phyloP scores from a whole-genome alignment of 306 rosid species.

The Trifolium subterraneum region DNA sequence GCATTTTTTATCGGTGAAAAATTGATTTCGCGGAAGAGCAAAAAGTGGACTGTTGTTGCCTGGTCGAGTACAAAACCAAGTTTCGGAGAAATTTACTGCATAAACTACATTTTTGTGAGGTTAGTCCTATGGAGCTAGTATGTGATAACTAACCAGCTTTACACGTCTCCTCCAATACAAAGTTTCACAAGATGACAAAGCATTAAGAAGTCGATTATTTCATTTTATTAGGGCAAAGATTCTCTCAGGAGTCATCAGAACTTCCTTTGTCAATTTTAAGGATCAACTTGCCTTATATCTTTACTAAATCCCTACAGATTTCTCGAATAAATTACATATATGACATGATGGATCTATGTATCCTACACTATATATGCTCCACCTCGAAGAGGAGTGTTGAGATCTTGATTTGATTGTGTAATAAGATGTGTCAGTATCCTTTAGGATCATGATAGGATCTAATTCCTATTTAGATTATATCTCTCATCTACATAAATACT shows the following conservation, averaged over 20 bases:
- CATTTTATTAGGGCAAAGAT: not conserved
- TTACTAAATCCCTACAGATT: no score
- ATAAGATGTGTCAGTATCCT: not conserved
- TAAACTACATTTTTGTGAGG: not conserved
- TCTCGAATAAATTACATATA: no score
- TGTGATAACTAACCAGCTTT: not conserved
- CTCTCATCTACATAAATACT: no score
- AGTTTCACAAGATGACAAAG: not conserved
- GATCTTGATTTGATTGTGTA: not conserved
- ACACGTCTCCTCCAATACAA: not conserved
- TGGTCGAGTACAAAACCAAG: not conserved
- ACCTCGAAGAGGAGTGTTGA: not conserved
- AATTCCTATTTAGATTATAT: no score
- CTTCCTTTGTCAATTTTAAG: not conserved
- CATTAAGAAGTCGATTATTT: not conserved
- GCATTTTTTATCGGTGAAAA: not conserved
- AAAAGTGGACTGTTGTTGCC: no score
- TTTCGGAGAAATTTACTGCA: not conserved
- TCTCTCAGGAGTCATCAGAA: not conserved
- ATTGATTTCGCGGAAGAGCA: no score
- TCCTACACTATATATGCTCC: not conserved
- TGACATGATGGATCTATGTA: no score
- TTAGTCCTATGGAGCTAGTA: not conserved
- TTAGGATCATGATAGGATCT: no score
- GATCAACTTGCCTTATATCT: not conserved